Evolutionary conservation across 176 grass and related monocot genomes (phyloP), one percentile per base, ranked within the genome.

Genomic region (Aegilops sharonensis): DNA sequence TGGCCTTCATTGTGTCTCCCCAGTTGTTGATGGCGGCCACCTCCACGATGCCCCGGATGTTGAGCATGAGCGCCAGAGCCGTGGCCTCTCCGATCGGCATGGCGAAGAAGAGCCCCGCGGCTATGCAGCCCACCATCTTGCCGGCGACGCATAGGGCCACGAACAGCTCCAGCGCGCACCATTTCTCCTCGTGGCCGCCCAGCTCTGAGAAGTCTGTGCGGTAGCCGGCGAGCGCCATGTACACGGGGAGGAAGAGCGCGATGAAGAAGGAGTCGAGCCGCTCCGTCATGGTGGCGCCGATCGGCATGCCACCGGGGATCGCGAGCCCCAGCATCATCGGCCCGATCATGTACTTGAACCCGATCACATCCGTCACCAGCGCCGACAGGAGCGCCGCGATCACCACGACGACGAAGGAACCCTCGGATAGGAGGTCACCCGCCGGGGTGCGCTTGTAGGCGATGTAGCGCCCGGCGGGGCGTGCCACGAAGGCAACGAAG

Each of bases 191-290:
- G 79, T 21, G 17, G 8, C 11, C 35, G 57, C 75, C 48, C 11
- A 94, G 10, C 92, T 92, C 84, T 2, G n/a, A 45, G 9, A 97
- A 70, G 80, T 94, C 81, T n/a, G 90, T 91, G 52, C 95, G 86
- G 80, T 94, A 97, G 1, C 92, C 95, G 1, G 95, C 89, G 2
- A 94, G 83, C 70, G 88, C 90, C 40, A 89, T 83, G 81, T 93
- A 97, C 3, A 94, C 73, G 1, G 95, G 92, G 2, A 94, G 78
- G 83, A 94, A 97, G 23, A 97, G 45, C 48, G 85, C 85, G 62
- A 86, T 91, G 89, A 92, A 94, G 78, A 91, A 89, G 21, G 92
- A 92, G 48, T 97, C 95, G 30, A 97, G 77, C n/a, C 87, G 77
- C 78, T 97, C 91, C 25, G 70, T 94, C 86, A 97, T 77, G 27